Evolutionary conservation across 164 flowering plant genomes (phyloP).

Genomic region (Umbilicus rupestris): DNA sequence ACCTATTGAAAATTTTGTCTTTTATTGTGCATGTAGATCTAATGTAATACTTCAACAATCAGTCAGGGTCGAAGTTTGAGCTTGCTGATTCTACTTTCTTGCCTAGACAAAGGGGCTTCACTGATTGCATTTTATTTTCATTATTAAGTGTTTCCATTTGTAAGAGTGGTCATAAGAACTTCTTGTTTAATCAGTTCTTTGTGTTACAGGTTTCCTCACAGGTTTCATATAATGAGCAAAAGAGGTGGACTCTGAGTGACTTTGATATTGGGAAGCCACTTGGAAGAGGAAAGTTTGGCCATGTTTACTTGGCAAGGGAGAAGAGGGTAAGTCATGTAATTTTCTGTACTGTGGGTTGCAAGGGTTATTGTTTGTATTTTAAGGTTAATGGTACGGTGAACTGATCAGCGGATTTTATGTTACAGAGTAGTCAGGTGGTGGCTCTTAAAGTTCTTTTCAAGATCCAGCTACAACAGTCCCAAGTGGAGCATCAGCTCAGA

Average conservation of each 20-base stretch:
- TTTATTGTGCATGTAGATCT: no score
- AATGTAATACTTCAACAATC: no score
- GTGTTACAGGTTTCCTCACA: conserved; percentile 31
- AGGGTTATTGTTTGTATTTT: neutral
- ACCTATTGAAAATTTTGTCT: no score
- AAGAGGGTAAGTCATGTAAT: conserved; percentile 46
- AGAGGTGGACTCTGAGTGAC: conserved; percentile 78
- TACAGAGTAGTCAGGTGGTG: conserved; percentile 88
- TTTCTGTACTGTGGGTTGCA: neutral
- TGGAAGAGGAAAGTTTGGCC: conserved; percentile 95
- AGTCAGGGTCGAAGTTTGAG: no score
- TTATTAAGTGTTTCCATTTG: neutral
- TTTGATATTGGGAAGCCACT: conserved; percentile 98
- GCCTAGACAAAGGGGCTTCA: no score
- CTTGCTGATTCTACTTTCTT: no score
- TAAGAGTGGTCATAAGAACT: neutral
- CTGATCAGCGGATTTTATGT: neutral
- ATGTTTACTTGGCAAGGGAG: conserved; percentile 91
- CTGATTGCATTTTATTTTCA: no score
- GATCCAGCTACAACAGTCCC: conserved; percentile 87
- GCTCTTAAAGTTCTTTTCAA: conserved; percentile 95
- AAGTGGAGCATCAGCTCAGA: conserved; percentile 94
- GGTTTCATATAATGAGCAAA: conserved; percentile 38
- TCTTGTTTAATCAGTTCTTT: neutral
- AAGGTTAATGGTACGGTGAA: neutral